These are phyloP conservation scores for Oenanthe sinensis DNA, from an alignment of 129 eudicot species.

Conservation along the genomic window DNA sequence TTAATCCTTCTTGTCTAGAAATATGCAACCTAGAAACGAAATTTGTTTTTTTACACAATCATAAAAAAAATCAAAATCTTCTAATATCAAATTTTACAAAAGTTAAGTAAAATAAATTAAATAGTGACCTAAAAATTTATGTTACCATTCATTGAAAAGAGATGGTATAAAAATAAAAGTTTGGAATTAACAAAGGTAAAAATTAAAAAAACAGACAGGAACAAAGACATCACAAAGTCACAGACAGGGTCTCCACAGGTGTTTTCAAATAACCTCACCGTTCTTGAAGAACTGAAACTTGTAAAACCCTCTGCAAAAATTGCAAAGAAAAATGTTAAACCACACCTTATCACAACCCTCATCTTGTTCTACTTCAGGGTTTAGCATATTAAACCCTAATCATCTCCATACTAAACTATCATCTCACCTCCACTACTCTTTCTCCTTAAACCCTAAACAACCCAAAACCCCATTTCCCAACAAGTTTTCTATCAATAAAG, in stretches of 20 bases:
- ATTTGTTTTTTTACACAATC: too few relatives aligned
- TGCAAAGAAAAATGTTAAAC: constrained; percentile 31
- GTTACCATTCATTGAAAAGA: too few relatives aligned
- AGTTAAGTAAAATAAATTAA: too few relatives aligned
- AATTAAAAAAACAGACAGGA: neutral
- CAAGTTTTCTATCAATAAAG: neutral
- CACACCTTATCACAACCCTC: constrained; percentile 28
- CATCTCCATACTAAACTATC: constrained; percentile 19
- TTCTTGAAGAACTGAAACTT: neutral
- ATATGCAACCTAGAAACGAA: too few relatives aligned
- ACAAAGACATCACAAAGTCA: neutral
- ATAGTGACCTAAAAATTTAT: too few relatives aligned
- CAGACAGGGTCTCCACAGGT: neutral
- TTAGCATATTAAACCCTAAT: constrained; percentile 33
- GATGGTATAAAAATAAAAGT: too few relatives aligned
- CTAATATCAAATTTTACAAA: too few relatives aligned
- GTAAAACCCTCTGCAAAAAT: neutral
- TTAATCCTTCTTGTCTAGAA: too few relatives aligned
- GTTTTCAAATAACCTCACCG: too few relatives aligned
- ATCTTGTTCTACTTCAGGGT: constrained; percentile 19
- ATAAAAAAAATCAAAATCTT: too few relatives aligned
- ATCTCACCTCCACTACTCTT: constrained; percentile 12
- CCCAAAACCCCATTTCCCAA: constrained; percentile 13
- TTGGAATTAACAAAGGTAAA: neutral
- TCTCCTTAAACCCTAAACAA: constrained; percentile 14